Evolutionary conservation across 441 rosid genomes (phyloP).

Genomic region (Populus hybrid): DNA sequence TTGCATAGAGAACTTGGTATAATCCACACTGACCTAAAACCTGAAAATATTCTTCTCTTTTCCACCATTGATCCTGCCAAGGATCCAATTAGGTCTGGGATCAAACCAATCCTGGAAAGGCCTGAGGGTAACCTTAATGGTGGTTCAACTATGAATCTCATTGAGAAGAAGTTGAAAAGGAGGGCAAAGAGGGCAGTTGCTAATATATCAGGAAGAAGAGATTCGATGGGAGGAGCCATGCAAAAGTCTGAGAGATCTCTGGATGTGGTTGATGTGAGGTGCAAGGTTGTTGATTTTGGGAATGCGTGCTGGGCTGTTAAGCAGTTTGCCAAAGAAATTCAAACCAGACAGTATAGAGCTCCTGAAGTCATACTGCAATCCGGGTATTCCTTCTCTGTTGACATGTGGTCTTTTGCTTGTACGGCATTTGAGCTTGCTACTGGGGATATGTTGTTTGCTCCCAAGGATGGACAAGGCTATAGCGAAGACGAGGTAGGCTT

Average conservation of each 20-base stretch:
- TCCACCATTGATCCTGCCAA: constrained; percentile 86
- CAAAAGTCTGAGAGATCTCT: constrained; percentile 55
- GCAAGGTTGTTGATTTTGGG: constrained; percentile 96
- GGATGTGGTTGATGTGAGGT: constrained; percentile 79
- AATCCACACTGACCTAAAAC: constrained; percentile 84
- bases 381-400: constrained; percentile 77
- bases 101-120: constrained; percentile 70
- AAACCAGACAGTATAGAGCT: constrained; percentile 95
- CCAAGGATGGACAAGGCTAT: constrained; percentile 74
- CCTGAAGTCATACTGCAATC: constrained; percentile 84
- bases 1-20: constrained; percentile 84
- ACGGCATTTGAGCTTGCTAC: constrained; percentile 95
- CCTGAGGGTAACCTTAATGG: constrained; percentile 74
- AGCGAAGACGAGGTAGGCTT: constrained; percentile 84
- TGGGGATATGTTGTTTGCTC: constrained; percentile 94
- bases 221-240: constrained; percentile 55
- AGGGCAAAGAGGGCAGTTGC: constrained; percentile 92
- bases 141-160: constrained; percentile 65
- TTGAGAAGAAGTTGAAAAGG: constrained; percentile 86
- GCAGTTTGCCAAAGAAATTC: constrained; percentile 85
- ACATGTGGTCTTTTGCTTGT: constrained; percentile 99
- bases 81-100: constrained; percentile 73
- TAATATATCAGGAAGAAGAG: constrained; percentile 70
- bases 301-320: constrained; percentile 91
- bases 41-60: constrained; percentile 83